A percentile compares a stretch with the other conserved stretches of the same genome.
Conservation (phyloP, 352 stramenopile genomes). For the Pythium pyrilobum region DNA sequence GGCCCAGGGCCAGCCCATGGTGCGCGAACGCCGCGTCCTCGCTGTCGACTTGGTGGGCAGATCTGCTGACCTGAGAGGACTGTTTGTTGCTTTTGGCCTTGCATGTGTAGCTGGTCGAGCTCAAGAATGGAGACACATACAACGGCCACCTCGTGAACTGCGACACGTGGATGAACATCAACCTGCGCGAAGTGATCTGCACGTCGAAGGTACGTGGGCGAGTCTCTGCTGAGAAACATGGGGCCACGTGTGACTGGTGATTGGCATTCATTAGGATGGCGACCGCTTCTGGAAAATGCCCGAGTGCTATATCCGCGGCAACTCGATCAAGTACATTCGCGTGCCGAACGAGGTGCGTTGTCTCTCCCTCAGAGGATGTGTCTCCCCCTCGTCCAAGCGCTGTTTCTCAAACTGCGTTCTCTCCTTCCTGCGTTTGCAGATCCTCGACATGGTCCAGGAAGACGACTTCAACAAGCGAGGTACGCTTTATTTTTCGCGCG, state of each 20-base stretch:
- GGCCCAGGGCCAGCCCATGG: conserved; percentile 93
- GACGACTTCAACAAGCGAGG: conserved; percentile 86
- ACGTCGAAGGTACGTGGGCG: conserved; percentile 84
- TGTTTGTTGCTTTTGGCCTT: no score
- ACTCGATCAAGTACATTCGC: conserved; percentile 98
- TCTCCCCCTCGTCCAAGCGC: not conserved
- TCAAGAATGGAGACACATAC: conserved; percentile 99
- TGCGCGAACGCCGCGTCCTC: conserved; percentile 16
- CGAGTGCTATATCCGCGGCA: conserved; percentile 98
- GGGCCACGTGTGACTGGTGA: no score
- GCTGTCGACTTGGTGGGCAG: not conserved
- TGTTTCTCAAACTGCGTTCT: no score
- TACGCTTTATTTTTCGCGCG: conserved; percentile 10
- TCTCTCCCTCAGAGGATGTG: not conserved
- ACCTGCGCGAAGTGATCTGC: conserved; percentile 98
- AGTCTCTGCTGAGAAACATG: not conserved
- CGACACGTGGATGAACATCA: conserved; percentile 99
- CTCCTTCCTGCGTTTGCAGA: conserved; percentile 22
- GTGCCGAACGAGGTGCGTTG: conserved; percentile 91
- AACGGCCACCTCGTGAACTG: conserved; percentile 96
- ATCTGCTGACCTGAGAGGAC: not conserved
- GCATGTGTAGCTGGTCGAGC: conserved; percentile 94
- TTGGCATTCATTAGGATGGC: conserved; percentile 75
- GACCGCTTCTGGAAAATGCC: conserved; percentile 98
- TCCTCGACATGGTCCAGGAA: conserved; percentile 94